These are phyloP conservation scores for Stagonosporopsis rhizophila DNA, from an alignment of 2,329 filamentous ascomycete species.

Conservation along the genomic window DNA sequence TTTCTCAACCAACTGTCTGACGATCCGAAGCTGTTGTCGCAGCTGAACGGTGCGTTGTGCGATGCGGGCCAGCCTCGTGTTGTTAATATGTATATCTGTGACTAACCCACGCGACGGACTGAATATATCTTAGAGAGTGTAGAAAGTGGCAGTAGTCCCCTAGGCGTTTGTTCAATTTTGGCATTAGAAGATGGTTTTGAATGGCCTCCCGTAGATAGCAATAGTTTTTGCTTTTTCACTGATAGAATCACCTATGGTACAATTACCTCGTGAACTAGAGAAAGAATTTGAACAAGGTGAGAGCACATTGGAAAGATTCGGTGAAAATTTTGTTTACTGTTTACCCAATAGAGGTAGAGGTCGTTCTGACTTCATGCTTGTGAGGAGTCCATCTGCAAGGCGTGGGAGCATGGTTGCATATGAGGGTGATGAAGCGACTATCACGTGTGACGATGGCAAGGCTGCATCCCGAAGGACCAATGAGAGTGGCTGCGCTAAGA, in stretches of 20 bases:
- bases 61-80: not conserved
- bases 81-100: not conserved
- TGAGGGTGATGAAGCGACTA: not conserved
- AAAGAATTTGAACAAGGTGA: too few relatives aligned
- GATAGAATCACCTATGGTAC: not conserved
- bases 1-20: slow-evolving; percentile 8
- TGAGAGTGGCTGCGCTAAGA: slow-evolving; percentile 1
- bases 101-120: not conserved
- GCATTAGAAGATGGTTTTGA: not conserved
- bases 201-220: not conserved
- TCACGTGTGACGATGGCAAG: slow-evolving; percentile 14
- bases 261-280: not conserved
- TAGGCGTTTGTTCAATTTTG: not conserved
- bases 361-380: too few relatives aligned
- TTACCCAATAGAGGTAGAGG: too few relatives aligned
- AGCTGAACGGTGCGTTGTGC: slow-evolving; percentile 9
- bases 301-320: too few relatives aligned
- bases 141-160: not conserved
- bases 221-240: not conserved
- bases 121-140: not conserved
- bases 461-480: not conserved
- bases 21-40: slow-evolving; percentile 10
- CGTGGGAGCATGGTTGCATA: not conserved
- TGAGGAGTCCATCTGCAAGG: too few relatives aligned
- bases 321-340: too few relatives aligned